Evolutionary conservation across 768 basidiomycete genomes (phyloP), one percentile per base, ranked within the genome.

Genomic region (Jaapia argillacea): DNA sequence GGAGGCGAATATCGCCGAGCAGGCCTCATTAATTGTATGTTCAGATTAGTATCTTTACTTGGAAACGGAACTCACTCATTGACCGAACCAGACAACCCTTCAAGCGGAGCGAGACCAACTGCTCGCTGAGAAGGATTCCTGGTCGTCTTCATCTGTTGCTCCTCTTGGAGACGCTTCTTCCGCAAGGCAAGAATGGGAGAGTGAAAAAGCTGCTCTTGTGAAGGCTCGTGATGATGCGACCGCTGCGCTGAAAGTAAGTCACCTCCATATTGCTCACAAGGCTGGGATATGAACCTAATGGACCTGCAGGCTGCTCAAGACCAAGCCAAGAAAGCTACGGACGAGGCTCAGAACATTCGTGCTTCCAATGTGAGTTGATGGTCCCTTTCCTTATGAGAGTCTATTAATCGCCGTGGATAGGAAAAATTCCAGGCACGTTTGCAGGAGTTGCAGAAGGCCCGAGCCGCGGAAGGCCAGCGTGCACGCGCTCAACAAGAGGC

Each of bases 381-480:
- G 1, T 3, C 3, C 10, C 6, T 18, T 5, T 20, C 12, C 16
- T n/a, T n/a, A n/a, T n/a, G n/a, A n/a, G n/a, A n/a, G n/a, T n/a
- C n/a, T n/a, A n/a, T n/a, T n/a, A n/a, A n/a, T n/a, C n/a, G n/a
- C n/a, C n/a, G n/a, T n/a, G 18, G 42, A 16, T 58, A 85, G 79
- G 79, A 81, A 3, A 81, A 80, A 55, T 74, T 79, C 67, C 72
- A 74, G 43, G 55, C 62, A 2, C 71, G 74, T 48, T 66, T 81
- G 5, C 60, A 64, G 4, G 72, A 76, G 25, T 53, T 81, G 41
- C 69, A 69, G 51, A 75, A 73, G 54, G 65, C 68, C 6, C 70
- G 72, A 38, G 70, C 64, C 14, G 65, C 66, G 0, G 75, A 77
- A 27, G 57, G 58, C 6, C 66, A 75, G 41, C 63, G 63, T 2